phyloP scores from a whole-genome alignment of 2,329 filamentous ascomycete species.

The Amphichorda felina region DNA sequence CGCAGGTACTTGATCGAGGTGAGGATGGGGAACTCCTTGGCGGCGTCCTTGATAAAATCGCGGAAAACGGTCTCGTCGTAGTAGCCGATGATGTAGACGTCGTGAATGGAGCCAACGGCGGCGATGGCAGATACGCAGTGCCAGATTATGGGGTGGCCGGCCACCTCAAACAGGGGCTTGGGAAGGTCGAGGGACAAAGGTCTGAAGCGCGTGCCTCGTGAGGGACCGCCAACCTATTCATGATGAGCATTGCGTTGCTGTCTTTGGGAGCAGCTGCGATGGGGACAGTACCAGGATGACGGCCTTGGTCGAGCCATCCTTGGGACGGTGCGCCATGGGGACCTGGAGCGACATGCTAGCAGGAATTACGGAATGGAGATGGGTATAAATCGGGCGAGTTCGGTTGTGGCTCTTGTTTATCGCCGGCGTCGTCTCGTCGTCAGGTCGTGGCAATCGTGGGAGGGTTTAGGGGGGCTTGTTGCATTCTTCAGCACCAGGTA shows the following conservation, averaged over 20 bases:
- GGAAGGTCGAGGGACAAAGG: conserved; percentile 91
- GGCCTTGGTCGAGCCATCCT: conserved; percentile 69
- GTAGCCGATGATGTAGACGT: conserved; percentile 97
- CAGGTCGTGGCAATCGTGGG: neutral
- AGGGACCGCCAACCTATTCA: conserved; percentile 82
- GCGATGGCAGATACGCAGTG: conserved; percentile 89
- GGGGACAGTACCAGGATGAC: conserved; percentile 64
- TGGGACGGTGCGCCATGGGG: conserved; percentile 33
- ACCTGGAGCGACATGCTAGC: conserved; percentile 42
- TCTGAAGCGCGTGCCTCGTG: conserved; percentile 88
- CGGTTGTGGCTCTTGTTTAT: no score
- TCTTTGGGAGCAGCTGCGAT: neutral
- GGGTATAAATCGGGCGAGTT: no score
- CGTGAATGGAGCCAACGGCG: conserved; percentile 83
- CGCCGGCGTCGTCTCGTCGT: neutral
- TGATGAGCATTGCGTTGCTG: neutral
- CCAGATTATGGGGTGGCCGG: conserved; percentile 95
- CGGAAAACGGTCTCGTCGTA: conserved; percentile 96
- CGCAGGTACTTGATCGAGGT: conserved; percentile 82
- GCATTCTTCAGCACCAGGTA: no score
- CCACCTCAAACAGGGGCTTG: conserved; percentile 98
- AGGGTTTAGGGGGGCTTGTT: no score
- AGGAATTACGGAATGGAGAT: neutral
- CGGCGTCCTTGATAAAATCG: conserved; percentile 91
- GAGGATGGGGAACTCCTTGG: conserved; percentile 74